phyloP scores from a whole-genome alignment of 225 moss, liverwort and hornwort genomes.

The Antitrichia curtipendula region DNA sequence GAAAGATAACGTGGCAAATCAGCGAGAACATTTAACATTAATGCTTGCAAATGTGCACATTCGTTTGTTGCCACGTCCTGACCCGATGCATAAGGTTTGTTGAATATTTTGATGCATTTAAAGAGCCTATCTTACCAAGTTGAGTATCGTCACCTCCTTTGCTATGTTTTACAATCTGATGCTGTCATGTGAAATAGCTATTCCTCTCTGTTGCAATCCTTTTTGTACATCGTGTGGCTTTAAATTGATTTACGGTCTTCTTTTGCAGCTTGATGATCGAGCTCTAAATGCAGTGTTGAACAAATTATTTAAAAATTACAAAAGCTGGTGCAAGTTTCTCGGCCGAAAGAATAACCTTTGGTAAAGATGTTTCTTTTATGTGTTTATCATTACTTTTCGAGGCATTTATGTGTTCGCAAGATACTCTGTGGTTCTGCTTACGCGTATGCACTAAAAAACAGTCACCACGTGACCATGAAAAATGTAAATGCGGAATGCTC shows the following conservation, averaged over 20 bases:
- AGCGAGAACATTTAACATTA: conserved; percentile 80
- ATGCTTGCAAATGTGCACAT: conserved; percentile 94
- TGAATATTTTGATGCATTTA: too few species aligned
- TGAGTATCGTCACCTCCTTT: too few species aligned
- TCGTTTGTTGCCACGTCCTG: conserved; percentile 72
- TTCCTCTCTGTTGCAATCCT: not conserved
- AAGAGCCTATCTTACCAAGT: too few species aligned
- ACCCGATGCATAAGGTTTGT: conserved; percentile 98
- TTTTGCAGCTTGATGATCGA: conserved; percentile 82
- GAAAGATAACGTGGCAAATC: conserved; percentile 92
- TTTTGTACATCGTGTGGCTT: not conserved
- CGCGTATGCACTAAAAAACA: too few species aligned
- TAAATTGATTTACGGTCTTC: not conserved
- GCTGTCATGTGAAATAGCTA: not conserved
- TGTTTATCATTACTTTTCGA: too few species aligned
- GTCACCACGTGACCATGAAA: too few species aligned
- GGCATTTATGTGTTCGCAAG: too few species aligned
- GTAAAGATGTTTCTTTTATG: too few species aligned
- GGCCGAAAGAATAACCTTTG: conserved; percentile 84
- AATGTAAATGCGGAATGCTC: too few species aligned
- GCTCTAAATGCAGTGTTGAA: conserved; percentile 73
- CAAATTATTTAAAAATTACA: conserved; percentile 89
- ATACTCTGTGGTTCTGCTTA: too few species aligned
- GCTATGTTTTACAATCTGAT: too few species aligned
- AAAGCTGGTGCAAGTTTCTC: conserved; percentile 93